phyloP scores from a whole-genome alignment of 306 rosid species.

The Glycine latifolia region DNA sequence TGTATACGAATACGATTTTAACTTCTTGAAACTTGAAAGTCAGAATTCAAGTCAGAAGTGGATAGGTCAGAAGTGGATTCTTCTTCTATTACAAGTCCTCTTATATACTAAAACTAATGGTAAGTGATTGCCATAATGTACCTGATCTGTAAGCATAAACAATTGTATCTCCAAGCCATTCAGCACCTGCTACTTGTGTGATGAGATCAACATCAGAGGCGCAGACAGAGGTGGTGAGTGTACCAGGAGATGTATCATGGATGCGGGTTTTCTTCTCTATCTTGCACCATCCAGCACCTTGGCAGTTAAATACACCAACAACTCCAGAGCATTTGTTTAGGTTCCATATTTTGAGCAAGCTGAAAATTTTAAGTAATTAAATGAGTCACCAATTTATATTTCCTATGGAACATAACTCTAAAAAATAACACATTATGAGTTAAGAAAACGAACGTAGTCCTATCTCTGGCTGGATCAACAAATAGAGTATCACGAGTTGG shows the following conservation, averaged over 20 bases:
- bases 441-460: slow-evolving; percentile 64
- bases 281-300: slow-evolving; percentile 99
- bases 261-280: slow-evolving; percentile 76
- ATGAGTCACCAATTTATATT: slow-evolving; percentile 6
- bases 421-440: background rate
- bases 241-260: slow-evolving; percentile 77
- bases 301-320: slow-evolving; percentile 94
- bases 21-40: slow-evolving; percentile 1
- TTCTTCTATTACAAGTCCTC: background rate
- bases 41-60: slow-evolving; percentile 16
- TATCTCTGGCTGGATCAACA: slow-evolving; percentile 92
- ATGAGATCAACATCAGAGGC: slow-evolving; percentile 76
- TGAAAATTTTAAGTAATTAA: slow-evolving; percentile 45
- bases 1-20: no score
- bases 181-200: slow-evolving; percentile 68
- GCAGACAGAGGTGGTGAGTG: slow-evolving; percentile 70
- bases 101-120: background rate
- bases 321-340: slow-evolving; percentile 90
- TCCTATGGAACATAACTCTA: background rate
- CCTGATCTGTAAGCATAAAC: slow-evolving; percentile 79
- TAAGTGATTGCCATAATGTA: slow-evolving; percentile 54
- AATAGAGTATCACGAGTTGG: slow-evolving; percentile 91
- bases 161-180: slow-evolving; percentile 78
- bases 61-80: background rate
- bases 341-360: slow-evolving; percentile 98